Base-by-base conservation (phyloP, 164 flowering plant species). In the Liriodendron chinense region DNA sequence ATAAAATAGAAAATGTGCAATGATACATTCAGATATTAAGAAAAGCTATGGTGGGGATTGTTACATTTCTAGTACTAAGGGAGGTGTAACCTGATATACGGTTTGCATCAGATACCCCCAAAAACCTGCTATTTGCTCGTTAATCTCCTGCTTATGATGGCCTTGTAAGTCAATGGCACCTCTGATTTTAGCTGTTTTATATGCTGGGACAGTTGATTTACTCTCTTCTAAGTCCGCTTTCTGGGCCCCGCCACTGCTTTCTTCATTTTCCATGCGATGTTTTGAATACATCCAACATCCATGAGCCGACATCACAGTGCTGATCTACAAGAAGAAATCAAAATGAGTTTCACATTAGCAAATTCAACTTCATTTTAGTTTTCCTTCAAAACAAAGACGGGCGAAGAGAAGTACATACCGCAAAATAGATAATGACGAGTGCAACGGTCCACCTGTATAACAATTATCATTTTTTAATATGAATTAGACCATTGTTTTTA, bases 51-150 rank as follows among this genome's bases (percentile, higher is more conserved):
- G 43, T 34, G 43, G 43, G 43, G 43, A 34, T 6, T 34, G 43
- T 34, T 34, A 4, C 43, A 34, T 34, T 34, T 34, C 0, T 34
- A 34, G 59, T 53, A 10, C 18, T 16, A 53, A 9, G 20, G 2
- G 59, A 53, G 18, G 13, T 0, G 18, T 47, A 34, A 87, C 90
- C 89, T 88, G 94, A 75, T 83, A 88, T n/a, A 81, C 9, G 9
- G 56, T 78, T 77, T 83, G 90, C 90, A 88, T 85, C 47, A 86
- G 74, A 69, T 82, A 85, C 56, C 89, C 94, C 86, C 83, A 84
- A 75, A 80, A 84, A 26, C 90, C 86, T 53, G 88, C 87, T 79
- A 61, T 79, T 64, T 74, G 73, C 53, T 50, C 76, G 66, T 69
- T 63, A 72, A 70, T 80, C 70, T 85, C 78, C 68, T 72, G 76